Evolutionary conservation across 805 yeast genomes (phyloP), one percentile per base, ranked within the genome.

Genomic region (Wickerhamiella slavikovae): DNA sequence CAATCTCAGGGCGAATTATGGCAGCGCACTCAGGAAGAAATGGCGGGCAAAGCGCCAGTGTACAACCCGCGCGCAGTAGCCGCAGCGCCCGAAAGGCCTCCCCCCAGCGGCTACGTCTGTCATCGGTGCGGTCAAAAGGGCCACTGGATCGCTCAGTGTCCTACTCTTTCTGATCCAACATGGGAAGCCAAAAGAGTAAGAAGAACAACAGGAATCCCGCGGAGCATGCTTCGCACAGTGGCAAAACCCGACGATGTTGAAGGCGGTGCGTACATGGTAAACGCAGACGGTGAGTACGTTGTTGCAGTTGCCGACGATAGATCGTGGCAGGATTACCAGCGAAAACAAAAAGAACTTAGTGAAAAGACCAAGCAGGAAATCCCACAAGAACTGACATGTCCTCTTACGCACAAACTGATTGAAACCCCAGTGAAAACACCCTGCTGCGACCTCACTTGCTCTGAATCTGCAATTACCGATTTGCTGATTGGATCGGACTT

Each of bases 201-300:
- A 42, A 66, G 92, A 42, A 83, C 95, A 0, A 89, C 96, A 0
- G 99, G 99, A 71, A 89, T 89, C 45, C 99, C 99, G 2, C 76
- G 74, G 51, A 74, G 91, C 20, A 80, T 80, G 51, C 66, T 89
- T 51, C 76, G 80, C 41, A 74, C 92, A 0, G 71, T 89, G 5
- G 78, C 77, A 12, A 77, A 77, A 46, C 85, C 85, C 17, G 64
- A 69, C 0, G 79, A 72, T 22, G 75, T 66, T 26, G 68, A 54
- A 31, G 62, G 65, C 44, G 61, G 58, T 41, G 60, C 60, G 22
- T 75, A 74, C 34, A 68, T 89, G 75, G 69, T 89, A 40, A 82
- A 82, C 19, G 96, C 83, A 29, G 89, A 80, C 21, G 99, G 99
- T 29, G 78, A 83, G 43, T 89, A 77, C 48, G 98, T 89, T 4